Evolutionary conservation across 306 rosid genomes (phyloP), one percentile per base, ranked within the genome.

Genomic region (Cucurbita maxima): DNA sequence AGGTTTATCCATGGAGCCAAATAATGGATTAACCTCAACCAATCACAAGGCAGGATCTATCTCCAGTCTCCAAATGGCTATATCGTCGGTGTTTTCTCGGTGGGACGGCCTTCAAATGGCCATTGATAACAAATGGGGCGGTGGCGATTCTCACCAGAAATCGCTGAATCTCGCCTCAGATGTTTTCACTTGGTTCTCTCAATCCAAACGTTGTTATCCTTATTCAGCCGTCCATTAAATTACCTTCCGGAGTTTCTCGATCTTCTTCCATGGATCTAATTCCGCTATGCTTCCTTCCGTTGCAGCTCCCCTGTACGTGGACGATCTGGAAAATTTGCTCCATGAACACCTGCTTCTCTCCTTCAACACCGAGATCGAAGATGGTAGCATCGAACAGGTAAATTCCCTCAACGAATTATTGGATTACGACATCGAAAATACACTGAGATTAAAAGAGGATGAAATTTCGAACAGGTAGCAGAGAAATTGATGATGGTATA

Each of bases 321-420:
- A 90, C 78, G 96, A 90, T 81, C 60, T 88, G 40, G 96, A 90
- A 74, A 85, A 79, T 77, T 47, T 85, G 40, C 92, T 86, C 75
- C 83, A 88, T 43, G 96, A 90, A 79, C 76, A 74, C 47, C 47
- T 85, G 92, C 74, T 90, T 54, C 86, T 90, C 63, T 82, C 87
- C 63, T 86, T 90, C 76, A 90, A 86, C 79, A 90, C 96, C 34
- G 96, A 88, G 77, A 82, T 90, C 14, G 96, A 90, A 80, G 96
- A 90, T 81, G 96, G 91, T 38, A 90, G 96, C 84, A 83, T 90
- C 40, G 96, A 90, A 72, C 87, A 88, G 92, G 96, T 85, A 79
- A 1, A 45, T 71, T 67, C 38, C 71, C 1, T 4, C 0, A 5
- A 25, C 64, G 5, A 30, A 58, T 25, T 25, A 41, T 34, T 58